These are phyloP conservation scores for Wickerhamomyces chambardii DNA, from an alignment of 805 yeast genomes.

Conservation along the genomic window DNA sequence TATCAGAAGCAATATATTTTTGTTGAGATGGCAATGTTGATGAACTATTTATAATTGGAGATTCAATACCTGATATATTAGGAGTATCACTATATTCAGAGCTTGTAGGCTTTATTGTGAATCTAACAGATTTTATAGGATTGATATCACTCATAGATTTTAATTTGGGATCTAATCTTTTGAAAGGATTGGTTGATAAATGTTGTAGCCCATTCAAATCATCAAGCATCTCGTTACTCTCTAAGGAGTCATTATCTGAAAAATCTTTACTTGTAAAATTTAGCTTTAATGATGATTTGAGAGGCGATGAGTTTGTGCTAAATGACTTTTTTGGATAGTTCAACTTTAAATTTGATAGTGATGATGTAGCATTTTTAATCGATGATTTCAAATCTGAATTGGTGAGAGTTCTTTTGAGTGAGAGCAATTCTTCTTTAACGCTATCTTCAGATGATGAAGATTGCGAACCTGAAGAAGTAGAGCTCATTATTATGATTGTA, in stretches of 20 bases:
- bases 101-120: conserved; percentile 10
- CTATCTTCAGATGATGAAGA: conserved; percentile 3
- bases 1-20: not conserved
- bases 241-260: no score
- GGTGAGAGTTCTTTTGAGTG: not conserved
- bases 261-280: not conserved
- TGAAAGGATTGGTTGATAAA: not conserved
- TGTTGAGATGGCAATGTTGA: not conserved
- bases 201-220: not conserved
- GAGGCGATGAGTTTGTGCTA: conserved; percentile 2
- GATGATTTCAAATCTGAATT: conserved; percentile 1
- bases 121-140: conserved; percentile 1
- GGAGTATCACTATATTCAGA: conserved; percentile 15
- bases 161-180: no score
- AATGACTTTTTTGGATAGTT: not conserved
- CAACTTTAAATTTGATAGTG: not conserved
- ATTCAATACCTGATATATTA: conserved; percentile 4
- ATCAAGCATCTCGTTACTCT: not conserved
- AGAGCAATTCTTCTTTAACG: conserved; percentile 1
- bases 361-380: no score
- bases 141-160: no score
- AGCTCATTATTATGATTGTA: no score
- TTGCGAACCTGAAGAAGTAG: not conserved
- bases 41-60: not conserved
- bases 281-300: not conserved